These are phyloP conservation scores for Colletotrichum viniferum DNA, from an alignment of 2,329 filamentous ascomycete genomes.

Conservation along the genomic window DNA sequence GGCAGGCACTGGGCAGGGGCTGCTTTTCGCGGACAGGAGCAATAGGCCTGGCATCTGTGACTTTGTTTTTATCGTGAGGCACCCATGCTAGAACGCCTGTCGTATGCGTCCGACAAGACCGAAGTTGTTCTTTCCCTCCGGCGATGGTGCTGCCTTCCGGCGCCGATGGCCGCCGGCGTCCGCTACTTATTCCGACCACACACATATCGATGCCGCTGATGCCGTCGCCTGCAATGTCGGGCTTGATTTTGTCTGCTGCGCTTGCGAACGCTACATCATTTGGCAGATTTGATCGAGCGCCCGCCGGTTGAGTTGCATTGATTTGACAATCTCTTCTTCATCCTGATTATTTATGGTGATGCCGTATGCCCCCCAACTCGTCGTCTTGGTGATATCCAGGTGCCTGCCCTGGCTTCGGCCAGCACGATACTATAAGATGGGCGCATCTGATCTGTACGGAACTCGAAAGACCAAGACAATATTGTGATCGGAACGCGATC, in stretches of 20 bases:
- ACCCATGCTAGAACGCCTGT: accelerated
- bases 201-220: accelerated
- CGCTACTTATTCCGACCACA: background rate
- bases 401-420: background rate
- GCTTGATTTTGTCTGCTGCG: accelerated
- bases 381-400: too few species aligned
- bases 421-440: background rate
- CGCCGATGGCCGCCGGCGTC: background rate
- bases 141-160: background rate
- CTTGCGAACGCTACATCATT: background rate
- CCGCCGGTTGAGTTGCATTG: too few species aligned
- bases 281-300: too few species aligned
- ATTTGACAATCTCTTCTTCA: too few species aligned
- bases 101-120: background rate
- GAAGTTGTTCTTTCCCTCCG: background rate
- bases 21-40: too few species aligned
- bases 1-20: too few species aligned
- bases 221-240: accelerated
- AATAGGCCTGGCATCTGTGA: too few species aligned
- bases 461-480: too few species aligned
- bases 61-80: too few species aligned
- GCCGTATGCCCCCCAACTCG: accelerated
- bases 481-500: too few species aligned
- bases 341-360: background rate
- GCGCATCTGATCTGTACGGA: background rate